Percentiles rank a stretch among this genome's conserved stretches.
Evolutionary conservation across 2,329 filamentous ascomycete species (phyloP).

Genomic region (Diplodia seriata): DNA sequence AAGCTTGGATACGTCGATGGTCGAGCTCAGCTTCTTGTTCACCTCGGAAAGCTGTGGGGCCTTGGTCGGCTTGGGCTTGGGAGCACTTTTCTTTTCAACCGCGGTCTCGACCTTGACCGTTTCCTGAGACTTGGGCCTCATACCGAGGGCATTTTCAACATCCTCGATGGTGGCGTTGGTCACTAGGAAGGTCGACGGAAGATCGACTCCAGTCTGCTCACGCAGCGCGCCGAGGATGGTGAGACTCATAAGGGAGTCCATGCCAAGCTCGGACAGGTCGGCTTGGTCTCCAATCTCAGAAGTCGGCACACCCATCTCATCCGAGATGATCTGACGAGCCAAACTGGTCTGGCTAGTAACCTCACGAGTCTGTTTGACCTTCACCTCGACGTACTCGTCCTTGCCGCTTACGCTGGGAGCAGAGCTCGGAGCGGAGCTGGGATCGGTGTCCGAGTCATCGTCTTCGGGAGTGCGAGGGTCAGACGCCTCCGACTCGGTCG

Average conservation of each 20-base stretch:
- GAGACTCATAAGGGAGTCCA: conserved; percentile 62
- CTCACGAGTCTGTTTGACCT: conserved; percentile 43
- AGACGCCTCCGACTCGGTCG: conserved; percentile 49
- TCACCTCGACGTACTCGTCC: conserved; percentile 43
- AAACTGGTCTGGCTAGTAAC: conserved; percentile 52
- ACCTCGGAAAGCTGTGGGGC: conserved; percentile 55
- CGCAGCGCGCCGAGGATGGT: conserved; percentile 59
- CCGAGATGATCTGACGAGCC: conserved; percentile 58
- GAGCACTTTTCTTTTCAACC: conserved; percentile 42
- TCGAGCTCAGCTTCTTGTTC: conserved; percentile 53
- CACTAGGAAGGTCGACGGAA: conserved; percentile 63
- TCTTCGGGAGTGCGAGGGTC: conserved; percentile 54
- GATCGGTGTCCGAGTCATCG: conserved; percentile 54
- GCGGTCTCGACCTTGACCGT: conserved; percentile 46
- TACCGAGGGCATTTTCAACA: conserved; percentile 69
- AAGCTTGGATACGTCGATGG: conserved; percentile 51
- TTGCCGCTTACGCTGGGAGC: conserved; percentile 52
- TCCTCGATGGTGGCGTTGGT: conserved; percentile 69
- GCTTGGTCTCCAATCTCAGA: conserved; percentile 61
- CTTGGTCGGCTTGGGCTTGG: conserved; percentile 35
- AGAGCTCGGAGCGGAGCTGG: conserved; percentile 56
- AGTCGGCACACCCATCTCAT: conserved; percentile 71
- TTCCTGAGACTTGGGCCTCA: conserved; percentile 51
- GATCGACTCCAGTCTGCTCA: conserved; percentile 58
- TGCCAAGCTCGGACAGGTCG: conserved; percentile 66